A percentile compares a stretch with the other conserved stretches of the same genome.
Conservation (phyloP, 116 monocot species). For the Thalassia testudinum region DNA sequence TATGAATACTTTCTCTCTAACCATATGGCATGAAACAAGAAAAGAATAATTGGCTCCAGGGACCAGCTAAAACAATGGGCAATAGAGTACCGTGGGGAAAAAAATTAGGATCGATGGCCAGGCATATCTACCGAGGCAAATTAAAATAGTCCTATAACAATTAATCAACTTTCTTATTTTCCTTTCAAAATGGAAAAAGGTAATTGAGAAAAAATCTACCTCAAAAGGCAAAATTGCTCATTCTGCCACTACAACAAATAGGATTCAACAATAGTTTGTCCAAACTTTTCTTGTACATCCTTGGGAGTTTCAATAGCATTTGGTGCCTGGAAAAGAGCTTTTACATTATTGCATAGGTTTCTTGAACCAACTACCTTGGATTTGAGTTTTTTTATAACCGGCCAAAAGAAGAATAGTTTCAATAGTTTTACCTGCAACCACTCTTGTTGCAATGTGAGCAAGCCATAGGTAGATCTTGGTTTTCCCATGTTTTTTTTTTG, state of each 20-base stretch:
- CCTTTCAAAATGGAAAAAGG: too few relatives aligned
- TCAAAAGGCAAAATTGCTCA: too few relatives aligned
- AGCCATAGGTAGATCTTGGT: slow-evolving; percentile 98
- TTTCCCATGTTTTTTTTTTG: slow-evolving; percentile 71
- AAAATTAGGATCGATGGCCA: too few relatives aligned
- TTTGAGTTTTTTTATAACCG: slow-evolving; percentile 87
- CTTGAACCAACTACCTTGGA: slow-evolving; percentile 93
- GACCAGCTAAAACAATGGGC: too few relatives aligned
- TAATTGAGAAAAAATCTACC: too few relatives aligned
- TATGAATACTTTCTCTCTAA: too few relatives aligned
- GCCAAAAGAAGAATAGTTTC: slow-evolving; percentile 81
- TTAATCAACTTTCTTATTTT: too few relatives aligned
- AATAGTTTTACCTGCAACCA: slow-evolving; percentile 68
- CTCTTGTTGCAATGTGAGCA: slow-evolving; percentile 67
- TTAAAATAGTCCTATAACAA: too few relatives aligned
- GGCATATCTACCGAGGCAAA: too few relatives aligned
- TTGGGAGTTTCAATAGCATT: slow-evolving; percentile 95
- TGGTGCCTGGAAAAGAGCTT: slow-evolving; percentile 82
- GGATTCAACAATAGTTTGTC: slow-evolving; percentile 85
- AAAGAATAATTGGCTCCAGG: too few relatives aligned
- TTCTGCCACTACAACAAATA: slow-evolving; percentile 37
- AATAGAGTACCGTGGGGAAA: too few relatives aligned
- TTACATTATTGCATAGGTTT: slow-evolving; percentile 76
- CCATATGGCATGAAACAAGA: too few relatives aligned
- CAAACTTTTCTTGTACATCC: slow-evolving; percentile 95